Percentiles rank a stretch among this genome's conserved stretches.
phyloP scores from a whole-genome alignment of 2,329 filamentous ascomycete species.

The Emmonsiellopsis sp. region DNA sequence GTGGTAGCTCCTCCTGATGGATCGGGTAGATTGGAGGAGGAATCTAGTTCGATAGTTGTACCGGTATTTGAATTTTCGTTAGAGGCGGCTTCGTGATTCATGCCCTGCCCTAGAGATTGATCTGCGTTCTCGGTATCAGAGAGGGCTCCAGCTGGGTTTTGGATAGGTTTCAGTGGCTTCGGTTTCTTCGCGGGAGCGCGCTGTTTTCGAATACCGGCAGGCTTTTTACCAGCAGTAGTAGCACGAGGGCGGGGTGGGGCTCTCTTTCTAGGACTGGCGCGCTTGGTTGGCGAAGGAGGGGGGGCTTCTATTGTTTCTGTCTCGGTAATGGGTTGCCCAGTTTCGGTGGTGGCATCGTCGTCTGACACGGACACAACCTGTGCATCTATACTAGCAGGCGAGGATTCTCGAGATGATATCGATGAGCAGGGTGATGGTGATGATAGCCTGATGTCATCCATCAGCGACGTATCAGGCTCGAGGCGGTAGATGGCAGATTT shows the following conservation, averaged over 20 bases:
- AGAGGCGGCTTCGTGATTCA: too few relatives aligned
- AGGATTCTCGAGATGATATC: not conserved
- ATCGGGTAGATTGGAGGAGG: too few relatives aligned
- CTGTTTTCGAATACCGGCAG: not conserved
- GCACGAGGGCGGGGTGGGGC: not conserved
- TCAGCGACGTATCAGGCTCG: conserved; percentile 10
- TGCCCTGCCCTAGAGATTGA: too few relatives aligned
- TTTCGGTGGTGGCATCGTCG: not conserved
- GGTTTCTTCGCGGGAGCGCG: not conserved
- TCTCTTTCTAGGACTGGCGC: not conserved
- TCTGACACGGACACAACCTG: not conserved
- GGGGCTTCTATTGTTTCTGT: not conserved
- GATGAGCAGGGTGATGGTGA: conserved; percentile 3
- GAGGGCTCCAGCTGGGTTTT: too few relatives aligned
- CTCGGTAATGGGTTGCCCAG: not conserved
- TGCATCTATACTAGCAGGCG: not conserved
- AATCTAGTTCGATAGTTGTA: too few relatives aligned
- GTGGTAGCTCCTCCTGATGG: too few relatives aligned
- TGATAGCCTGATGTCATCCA: conserved; percentile 3
- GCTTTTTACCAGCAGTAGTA: not conserved
- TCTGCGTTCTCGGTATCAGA: too few relatives aligned
- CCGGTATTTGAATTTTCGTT: too few relatives aligned
- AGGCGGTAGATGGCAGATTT: conserved; percentile 12
- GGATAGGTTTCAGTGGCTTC: not conserved
- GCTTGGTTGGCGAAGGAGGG: not conserved